phyloP scores from a whole-genome alignment of 2,329 filamentous ascomycete species.

The Trichoderma semiorbis region DNA sequence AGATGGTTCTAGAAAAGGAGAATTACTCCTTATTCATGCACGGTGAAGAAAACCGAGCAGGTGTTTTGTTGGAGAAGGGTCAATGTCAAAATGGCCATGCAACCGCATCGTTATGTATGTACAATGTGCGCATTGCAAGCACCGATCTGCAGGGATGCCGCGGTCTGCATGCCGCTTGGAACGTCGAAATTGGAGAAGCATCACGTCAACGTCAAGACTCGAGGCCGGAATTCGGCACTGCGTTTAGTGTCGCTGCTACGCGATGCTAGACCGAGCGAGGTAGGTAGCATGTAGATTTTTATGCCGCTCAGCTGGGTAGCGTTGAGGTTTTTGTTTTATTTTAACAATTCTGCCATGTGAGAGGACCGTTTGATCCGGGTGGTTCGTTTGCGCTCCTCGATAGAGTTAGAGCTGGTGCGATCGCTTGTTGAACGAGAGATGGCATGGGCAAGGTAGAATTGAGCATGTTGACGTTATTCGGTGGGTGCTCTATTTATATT shows the following conservation, averaged over 20 bases:
- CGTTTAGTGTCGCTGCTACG: neutral
- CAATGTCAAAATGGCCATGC: neutral
- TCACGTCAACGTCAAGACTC: constrained; percentile 7
- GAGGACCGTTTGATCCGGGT: neutral
- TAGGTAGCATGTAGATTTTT: neutral
- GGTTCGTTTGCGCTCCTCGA: neutral
- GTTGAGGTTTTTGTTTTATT: neutral
- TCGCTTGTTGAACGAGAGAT: too few relatives aligned
- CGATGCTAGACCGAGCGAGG: neutral
- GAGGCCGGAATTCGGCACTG: neutral
- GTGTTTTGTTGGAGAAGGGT: too few relatives aligned
- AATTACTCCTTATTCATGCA: neutral
- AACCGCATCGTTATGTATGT: neutral
- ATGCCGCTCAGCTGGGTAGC: neutral
- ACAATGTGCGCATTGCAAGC: neutral
- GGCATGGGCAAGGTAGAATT: too few relatives aligned
- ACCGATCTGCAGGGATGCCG: constrained; percentile 9
- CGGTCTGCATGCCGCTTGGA: constrained; percentile 5
- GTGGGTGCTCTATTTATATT: too few relatives aligned
- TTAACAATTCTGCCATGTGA: neutral
- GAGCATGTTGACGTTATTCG: too few relatives aligned
- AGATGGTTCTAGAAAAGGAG: neutral
- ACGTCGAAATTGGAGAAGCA: constrained; percentile 9
- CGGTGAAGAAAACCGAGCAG: neutral
- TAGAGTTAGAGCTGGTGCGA: neutral